Base-by-base conservation (phyloP, 768 basidiomycete species). In the Boletus eberwhitei region DNA sequence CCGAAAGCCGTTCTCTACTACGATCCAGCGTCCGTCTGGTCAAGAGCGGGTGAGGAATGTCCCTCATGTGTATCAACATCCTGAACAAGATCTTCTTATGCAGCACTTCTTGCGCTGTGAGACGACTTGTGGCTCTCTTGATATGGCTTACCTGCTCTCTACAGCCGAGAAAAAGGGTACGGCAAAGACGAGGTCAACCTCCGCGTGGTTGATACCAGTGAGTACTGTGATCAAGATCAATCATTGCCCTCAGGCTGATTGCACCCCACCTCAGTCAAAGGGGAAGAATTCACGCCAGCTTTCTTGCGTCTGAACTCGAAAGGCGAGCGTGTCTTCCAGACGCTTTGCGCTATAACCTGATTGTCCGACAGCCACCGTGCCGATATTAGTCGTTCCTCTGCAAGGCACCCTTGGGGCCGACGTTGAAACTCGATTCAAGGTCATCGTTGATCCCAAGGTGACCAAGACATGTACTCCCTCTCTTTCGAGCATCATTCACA, bases 1-100 rank as follows among this genome's bases (percentile, higher is more conserved):
- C 84, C 86, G 49, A 93, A 92, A 72, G 91, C 91, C n/a, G 82
- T 88, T 38, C 75, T 94, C 1, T 94, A 93, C 72, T 85, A 85
- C 70, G 80, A 71, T 52, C 77, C 80, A 6, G 50, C 63, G 3
- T 85, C 84, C 4, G 71, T 83, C 50, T 90, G 87, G 88, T 84
- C 81, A 35, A 77, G 81, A 46, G 82, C 79, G 44, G 80, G 86
- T 87, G 57, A 64, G 79, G 68, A n/a, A 32, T 11, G 9, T 26
- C 22, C 12, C 35, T 17, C 8, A 9, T 31, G 2, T 16, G 21
- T 13, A 43, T 41, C 26, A 21, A 29, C 46, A n/a, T 16, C 19
- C 45, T 53, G 22, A 60, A 41, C 32, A n/a, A 34, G 29, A 26
- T 1, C 17, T 42, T 58, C 40, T 47, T 39, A 29, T 52, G 29